phyloP scores from a whole-genome alignment of 331 rosid genomes.

The Quercus lobata region DNA sequence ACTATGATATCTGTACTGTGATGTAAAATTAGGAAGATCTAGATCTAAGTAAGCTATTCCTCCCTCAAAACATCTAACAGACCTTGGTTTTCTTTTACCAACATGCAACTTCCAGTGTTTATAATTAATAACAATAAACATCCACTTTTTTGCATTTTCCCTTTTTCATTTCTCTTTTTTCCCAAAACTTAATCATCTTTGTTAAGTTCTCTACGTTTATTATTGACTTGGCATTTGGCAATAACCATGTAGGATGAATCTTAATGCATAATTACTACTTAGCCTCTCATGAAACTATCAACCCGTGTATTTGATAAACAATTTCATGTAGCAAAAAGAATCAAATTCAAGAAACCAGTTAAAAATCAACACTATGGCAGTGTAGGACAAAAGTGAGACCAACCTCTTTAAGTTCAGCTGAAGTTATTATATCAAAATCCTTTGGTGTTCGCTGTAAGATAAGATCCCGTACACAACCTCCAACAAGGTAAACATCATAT shows the following conservation, averaged over 20 bases:
- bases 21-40: too few species aligned
- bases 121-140: too few species aligned
- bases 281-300: background rate
- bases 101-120: too few species aligned
- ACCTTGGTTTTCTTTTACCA: too few species aligned
- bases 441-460: conserved; percentile 72
- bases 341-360: background rate
- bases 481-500: conserved; percentile 82
- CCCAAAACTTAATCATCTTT: too few species aligned
- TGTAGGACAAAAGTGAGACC: conserved; percentile 12
- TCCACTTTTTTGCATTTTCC: too few species aligned
- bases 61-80: too few species aligned
- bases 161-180: too few species aligned
- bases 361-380: background rate
- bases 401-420: conserved; percentile 86
- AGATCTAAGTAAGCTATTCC: too few species aligned
- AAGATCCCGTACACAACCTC: conserved; percentile 91
- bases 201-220: too few species aligned
- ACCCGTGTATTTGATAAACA: background rate
- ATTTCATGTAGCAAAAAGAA: background rate
- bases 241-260: background rate
- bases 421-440: conserved; percentile 83
- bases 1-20: too few species aligned
- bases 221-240: too few species aligned
- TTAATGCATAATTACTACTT: background rate